Evolutionary conservation across 768 basidiomycete species (phyloP).

Genomic region (Mycena galopus): DNA sequence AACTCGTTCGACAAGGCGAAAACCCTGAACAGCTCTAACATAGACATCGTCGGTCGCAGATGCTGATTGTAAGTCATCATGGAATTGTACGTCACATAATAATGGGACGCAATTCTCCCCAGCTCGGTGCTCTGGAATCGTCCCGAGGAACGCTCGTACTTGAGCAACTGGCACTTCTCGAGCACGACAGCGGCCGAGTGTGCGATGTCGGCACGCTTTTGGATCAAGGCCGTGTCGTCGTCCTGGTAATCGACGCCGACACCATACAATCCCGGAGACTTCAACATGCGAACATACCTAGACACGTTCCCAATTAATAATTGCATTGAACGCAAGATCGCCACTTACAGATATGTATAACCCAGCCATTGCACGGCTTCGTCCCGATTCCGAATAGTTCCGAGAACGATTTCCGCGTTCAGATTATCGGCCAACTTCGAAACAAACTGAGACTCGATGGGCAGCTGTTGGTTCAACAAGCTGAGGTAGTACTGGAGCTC

Average conservation of each 20-base stretch:
- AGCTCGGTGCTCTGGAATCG: conserved; percentile 94
- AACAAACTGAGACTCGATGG: conserved; percentile 97
- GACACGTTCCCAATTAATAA: conserved; percentile 23
- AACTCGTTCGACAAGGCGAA: conserved; percentile 98
- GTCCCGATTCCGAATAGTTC: conserved; percentile 93
- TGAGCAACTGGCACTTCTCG: conserved; percentile 94
- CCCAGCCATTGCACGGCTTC: conserved; percentile 98
- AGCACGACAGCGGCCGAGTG: conserved; percentile 94
- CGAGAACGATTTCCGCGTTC: conserved; percentile 97
- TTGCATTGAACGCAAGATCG: neutral
- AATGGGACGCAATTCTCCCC: conserved; percentile 94
- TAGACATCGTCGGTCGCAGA: conserved; percentile 87
- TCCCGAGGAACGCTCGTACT: conserved; percentile 91
- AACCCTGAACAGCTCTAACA: conserved; percentile 92
- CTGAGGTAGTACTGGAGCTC: conserved; percentile 98
- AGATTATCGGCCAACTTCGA: conserved; percentile 93
- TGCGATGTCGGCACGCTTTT: conserved; percentile 94
- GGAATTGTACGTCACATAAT: conserved; percentile 94
- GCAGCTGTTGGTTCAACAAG: conserved; percentile 95
- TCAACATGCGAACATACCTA: conserved; percentile 96
- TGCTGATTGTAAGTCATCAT: conserved; percentile 99
- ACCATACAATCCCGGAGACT: conserved; percentile 87
- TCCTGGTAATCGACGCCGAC: conserved; percentile 93
- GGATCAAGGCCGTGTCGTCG: conserved; percentile 84
- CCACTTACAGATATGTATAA: conserved; percentile 85